A percentile compares a stretch with the other conserved stretches of the same genome.
phyloP scores from a whole-genome alignment of 345 rosid genomes.

The Zanthoxylum bungeanum region DNA sequence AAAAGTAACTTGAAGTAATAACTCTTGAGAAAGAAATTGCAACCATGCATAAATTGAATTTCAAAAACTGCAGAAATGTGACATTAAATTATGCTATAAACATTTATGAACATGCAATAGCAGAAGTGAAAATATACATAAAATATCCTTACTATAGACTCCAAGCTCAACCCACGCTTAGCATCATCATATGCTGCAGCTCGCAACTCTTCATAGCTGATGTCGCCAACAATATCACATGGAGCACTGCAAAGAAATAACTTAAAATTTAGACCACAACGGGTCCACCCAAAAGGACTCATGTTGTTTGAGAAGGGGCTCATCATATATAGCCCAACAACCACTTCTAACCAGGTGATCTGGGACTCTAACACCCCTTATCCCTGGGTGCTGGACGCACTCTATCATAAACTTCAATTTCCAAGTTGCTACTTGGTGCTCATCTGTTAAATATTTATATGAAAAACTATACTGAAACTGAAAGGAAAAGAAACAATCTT shows the following conservation, averaged over 20 bases:
- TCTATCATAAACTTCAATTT: background rate
- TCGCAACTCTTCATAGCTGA: conserved; percentile 80
- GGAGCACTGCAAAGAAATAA: conserved; percentile 44
- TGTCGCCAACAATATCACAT: conserved; percentile 72
- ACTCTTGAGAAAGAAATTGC: background rate
- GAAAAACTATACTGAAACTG: background rate
- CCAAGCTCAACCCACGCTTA: conserved; percentile 65
- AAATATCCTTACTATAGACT: conserved; percentile 67
- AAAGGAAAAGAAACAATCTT: background rate
- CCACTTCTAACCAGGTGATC: too few relatives aligned
- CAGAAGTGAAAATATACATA: background rate
- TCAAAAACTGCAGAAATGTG: background rate
- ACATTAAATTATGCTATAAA: background rate
- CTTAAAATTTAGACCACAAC: background rate
- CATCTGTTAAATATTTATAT: background rate
- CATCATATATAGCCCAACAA: too few relatives aligned
- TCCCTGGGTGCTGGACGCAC: too few relatives aligned
- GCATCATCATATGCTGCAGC: conserved; percentile 81
- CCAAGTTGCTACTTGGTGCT: background rate
- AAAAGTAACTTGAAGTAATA: background rate
- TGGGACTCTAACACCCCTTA: too few relatives aligned
- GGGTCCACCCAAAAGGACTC: too few relatives aligned
- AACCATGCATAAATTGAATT: background rate
- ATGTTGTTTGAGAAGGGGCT: too few relatives aligned
- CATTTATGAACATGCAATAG: conserved; percentile 1